A percentile compares a stretch with the other conserved stretches of the same genome.
Evolutionary conservation across 306 rosid genomes (phyloP).

Genomic region (Argentina anserina): DNA sequence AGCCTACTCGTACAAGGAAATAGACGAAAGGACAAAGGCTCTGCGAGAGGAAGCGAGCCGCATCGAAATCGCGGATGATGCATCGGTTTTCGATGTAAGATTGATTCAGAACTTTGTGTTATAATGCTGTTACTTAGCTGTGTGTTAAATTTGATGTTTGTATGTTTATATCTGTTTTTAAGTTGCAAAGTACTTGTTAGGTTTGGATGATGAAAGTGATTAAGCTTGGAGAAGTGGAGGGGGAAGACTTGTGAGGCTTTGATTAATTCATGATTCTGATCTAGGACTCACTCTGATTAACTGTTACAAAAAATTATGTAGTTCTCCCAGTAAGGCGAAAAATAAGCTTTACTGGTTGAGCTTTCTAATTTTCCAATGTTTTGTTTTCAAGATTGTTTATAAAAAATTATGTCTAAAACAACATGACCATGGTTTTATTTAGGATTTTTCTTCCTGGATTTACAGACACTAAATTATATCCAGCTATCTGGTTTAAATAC

Average conservation of each 20-base stretch:
- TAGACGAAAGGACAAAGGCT: constrained; percentile 60
- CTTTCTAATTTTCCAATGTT: no score
- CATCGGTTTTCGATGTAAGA: constrained; percentile 57
- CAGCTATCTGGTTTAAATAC: no score
- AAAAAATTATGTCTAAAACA: background rate
- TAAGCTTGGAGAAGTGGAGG: background rate
- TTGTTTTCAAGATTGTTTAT: background rate
- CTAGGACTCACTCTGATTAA: background rate
- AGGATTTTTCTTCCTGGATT: no score
- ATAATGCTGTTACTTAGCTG: background rate
- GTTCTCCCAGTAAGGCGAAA: no score
- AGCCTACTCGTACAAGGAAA: constrained; percentile 65
- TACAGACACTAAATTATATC: no score
- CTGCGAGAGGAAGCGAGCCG: constrained; percentile 44
- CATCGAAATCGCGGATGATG: constrained; percentile 40
- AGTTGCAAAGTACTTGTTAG: background rate
- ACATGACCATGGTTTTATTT: no score
- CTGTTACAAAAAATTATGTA: background rate
- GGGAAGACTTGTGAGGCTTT: background rate
- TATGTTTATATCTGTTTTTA: background rate
- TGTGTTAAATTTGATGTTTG: background rate
- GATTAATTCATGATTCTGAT: background rate
- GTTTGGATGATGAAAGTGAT: background rate
- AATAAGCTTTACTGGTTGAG: no score
- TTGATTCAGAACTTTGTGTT: constrained; percentile 8